Base-by-base conservation (phyloP, 768 basidiomycete genomes). In the Rhizopogon vinicolor region DNA sequence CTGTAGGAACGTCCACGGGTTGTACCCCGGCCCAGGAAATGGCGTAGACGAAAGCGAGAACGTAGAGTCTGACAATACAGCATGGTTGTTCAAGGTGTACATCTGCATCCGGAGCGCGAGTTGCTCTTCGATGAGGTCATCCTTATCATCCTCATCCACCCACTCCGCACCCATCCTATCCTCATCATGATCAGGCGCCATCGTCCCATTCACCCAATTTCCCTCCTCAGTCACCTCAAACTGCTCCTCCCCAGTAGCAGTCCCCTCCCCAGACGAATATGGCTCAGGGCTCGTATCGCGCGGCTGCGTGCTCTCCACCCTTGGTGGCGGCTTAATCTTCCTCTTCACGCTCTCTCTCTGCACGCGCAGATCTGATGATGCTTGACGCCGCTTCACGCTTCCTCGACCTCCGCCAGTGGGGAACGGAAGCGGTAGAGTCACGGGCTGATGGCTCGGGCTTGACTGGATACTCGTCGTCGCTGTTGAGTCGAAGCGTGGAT, bases 231-330 rank as follows among this genome's bases (percentile, higher is more conserved):
- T 25, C 4, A 25, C 25, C 25, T 25, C 25, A 25, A 25, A 25
- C 4, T 4, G 25, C 25, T 25, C 25, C 25, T 25, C 25, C 25
- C 25, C 25, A 33, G 82, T 87, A 22, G 22, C 22, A 1, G 86
- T 90, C 68, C 89, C 88, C 65, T 91, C 89, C 1, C 88, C 88
- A 31, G 82, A 85, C 1, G 85, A 84, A 8, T 84, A 85, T 45
- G 81, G 78, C 71, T 90, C 89, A 0, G 87, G 88, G 58, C 85
- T 89, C 14, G 88, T 90, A 60, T 91, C 89, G 43, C 88, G 73
- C 8, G 89, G 88, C 62, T 91, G 87, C 1, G 89, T 91, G 62
- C 88, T 90, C 63, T 90, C 86, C n/a, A 85, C 1, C n/a, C n/a
- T n/a, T n/a, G n/a, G n/a, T n/a, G 87, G 87, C 2, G 84, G 85